These are phyloP conservation scores for Luvunga scandens DNA, from an alignment of 345 rosid genomes.

Conservation along the genomic window DNA sequence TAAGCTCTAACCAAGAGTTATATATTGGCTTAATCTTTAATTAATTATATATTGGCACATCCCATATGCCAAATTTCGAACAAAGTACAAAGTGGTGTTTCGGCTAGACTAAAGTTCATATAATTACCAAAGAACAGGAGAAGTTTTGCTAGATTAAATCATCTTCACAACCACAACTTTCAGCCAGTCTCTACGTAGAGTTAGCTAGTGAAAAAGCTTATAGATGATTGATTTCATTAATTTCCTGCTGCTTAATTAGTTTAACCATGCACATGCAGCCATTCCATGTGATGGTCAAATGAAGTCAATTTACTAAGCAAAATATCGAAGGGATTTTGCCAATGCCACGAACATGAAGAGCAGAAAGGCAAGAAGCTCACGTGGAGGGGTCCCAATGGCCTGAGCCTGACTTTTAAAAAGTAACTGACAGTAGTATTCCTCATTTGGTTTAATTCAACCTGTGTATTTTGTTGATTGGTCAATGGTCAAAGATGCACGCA, in stretches of 20 bases:
- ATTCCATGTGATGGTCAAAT: background rate
- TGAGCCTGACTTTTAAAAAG: constrained; percentile 3
- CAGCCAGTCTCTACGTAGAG: background rate
- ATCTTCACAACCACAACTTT: background rate
- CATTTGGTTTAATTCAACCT: too few species aligned
- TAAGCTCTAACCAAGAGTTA: constrained; percentile 20
- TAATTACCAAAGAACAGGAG: background rate
- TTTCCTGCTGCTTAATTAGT: background rate
- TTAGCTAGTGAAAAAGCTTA: background rate
- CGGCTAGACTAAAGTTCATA: background rate
- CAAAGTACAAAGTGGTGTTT: background rate
- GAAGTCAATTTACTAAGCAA: background rate
- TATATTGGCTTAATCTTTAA: background rate
- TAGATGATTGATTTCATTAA: background rate
- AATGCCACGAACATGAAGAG: constrained; percentile 45
- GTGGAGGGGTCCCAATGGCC: constrained; percentile 52
- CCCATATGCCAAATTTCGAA: background rate
- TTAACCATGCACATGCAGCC: background rate
- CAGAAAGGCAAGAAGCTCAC: constrained; percentile 35
- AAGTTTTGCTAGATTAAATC: background rate
- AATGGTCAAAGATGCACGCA: constrained; percentile 45
- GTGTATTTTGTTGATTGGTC: constrained; percentile 28
- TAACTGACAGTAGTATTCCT: constrained; percentile 20
- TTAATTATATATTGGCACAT: background rate
- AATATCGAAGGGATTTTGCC: background rate